Evolutionary conservation across 1,139 yeast species (phyloP).

Genomic region (Lodderomyces metapsilosis): DNA sequence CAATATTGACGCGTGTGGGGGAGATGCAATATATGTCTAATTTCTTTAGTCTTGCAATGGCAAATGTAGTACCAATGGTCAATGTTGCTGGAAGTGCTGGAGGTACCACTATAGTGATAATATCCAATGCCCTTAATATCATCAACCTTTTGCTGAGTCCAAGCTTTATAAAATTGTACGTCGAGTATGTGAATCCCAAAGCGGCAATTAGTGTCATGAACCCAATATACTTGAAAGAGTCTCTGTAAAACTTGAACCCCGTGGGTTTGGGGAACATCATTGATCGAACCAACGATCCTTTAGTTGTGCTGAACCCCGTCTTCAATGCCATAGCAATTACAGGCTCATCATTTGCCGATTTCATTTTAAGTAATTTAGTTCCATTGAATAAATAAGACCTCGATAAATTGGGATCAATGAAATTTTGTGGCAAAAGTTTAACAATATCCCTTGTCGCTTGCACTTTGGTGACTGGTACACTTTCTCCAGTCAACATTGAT

Average conservation of each 20-base stretch:
- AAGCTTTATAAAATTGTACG: constrained; percentile 75
- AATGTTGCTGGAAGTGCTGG: constrained; percentile 98
- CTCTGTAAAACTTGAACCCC: constrained; percentile 90
- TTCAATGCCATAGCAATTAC: constrained; percentile 86
- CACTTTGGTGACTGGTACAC: constrained; percentile 88
- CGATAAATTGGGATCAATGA: constrained; percentile 65
- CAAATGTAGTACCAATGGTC: constrained; percentile 94
- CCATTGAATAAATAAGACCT: constrained; percentile 83
- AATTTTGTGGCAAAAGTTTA: constrained; percentile 50
- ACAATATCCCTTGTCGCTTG: constrained; percentile 67
- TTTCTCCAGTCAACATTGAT: constrained; percentile 95
- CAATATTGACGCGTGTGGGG: constrained; percentile 90
- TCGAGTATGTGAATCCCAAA: constrained; percentile 80
- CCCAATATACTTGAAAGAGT: constrained; percentile 93
- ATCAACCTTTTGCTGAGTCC: constrained; percentile 70
- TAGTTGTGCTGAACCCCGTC: constrained; percentile 93
- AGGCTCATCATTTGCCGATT: constrained; percentile 62
- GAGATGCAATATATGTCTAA: constrained; percentile 79
- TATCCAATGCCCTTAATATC: constrained; percentile 85
- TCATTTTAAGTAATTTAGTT: constrained; percentile 80
- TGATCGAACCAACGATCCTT: constrained; percentile 91
- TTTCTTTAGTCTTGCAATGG: constrained; percentile 69
- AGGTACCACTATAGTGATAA: constrained; percentile 95
- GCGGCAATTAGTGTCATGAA: constrained; percentile 87
- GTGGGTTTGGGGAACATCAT: constrained; percentile 96